phyloP scores from a whole-genome alignment of 1,284 basidiomycete species.

The Meira nashicola region DNA sequence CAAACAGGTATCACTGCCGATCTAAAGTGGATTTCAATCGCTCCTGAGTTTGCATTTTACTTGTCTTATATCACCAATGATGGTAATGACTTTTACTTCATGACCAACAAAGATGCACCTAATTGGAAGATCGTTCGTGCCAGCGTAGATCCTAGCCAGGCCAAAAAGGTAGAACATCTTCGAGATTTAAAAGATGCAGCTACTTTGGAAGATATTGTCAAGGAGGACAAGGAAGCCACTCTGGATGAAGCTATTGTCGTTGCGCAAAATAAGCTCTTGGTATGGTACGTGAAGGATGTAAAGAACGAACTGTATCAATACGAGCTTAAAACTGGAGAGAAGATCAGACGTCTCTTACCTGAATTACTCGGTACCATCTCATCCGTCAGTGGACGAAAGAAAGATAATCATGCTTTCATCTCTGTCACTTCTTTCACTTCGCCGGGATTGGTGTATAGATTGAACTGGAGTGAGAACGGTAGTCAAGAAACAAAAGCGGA shows the following conservation, averaged over 20 bases:
- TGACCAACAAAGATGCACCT: constrained; percentile 47
- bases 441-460: constrained; percentile 61
- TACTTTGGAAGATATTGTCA: constrained; percentile 60
- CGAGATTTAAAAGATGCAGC: constrained; percentile 30
- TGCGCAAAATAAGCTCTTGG: constrained; percentile 62
- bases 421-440: constrained; percentile 68
- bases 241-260: constrained; percentile 61
- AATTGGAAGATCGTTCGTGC: constrained; percentile 44
- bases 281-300: constrained; percentile 72
- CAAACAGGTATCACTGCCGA: constrained; percentile 3
- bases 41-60: constrained; percentile 39
- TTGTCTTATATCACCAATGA: constrained; percentile 43
- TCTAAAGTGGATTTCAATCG: constrained; percentile 43
- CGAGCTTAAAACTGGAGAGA: constrained; percentile 60
- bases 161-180: constrained; percentile 28
- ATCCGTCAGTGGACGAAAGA: constrained; percentile 59
- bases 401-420: constrained; percentile 67
- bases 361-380: constrained; percentile 68
- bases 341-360: constrained; percentile 61
- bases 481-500: constrained; percentile 16
- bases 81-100: constrained; percentile 45
- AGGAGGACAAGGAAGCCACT: constrained; percentile 65
- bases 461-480: constrained; percentile 47
- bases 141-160: constrained; percentile 27
- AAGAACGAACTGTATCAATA: constrained; percentile 77